Evolutionary conservation across 1,284 basidiomycete species (phyloP).

Genomic region (Pyrrhoderma lamaoense): DNA sequence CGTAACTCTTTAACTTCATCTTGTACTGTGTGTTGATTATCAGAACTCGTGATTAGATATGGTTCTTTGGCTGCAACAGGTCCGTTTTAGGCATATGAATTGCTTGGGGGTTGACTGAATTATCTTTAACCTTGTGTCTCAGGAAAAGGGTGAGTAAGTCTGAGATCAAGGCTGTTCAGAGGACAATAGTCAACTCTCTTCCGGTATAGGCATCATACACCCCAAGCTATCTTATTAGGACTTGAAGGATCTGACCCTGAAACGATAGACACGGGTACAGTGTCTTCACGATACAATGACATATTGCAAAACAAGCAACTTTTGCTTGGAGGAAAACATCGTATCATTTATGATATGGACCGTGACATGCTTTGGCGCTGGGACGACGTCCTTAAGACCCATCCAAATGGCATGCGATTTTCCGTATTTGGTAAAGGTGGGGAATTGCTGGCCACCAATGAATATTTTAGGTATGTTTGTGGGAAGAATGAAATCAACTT

Average conservation of each 20-base stretch:
- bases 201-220: constrained; percentile 77
- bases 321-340: constrained; percentile 63
- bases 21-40: neutral
- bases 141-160: constrained; percentile 65
- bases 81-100: constrained; percentile 25
- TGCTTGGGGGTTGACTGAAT: neutral
- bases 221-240: constrained; percentile 87
- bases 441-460: constrained; percentile 87
- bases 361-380: constrained; percentile 89
- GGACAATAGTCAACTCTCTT: constrained; percentile 3
- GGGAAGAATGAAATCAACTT: neutral
- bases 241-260: constrained; percentile 84
- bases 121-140: constrained; percentile 25
- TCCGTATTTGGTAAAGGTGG: constrained; percentile 78
- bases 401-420: constrained; percentile 91
- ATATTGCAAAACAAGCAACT: constrained; percentile 65
- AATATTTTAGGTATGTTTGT: constrained; percentile 69
- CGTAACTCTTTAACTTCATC: constrained; percentile 24
- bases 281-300: constrained; percentile 62
- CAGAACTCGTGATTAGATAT: constrained; percentile 41
- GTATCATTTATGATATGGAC: constrained; percentile 80
- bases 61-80: constrained; percentile 75
- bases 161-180: neutral
- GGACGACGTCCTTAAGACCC: constrained; percentile 73
- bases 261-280: constrained; percentile 79